Percentiles rank a stretch among this genome's conserved stretches.
Evolutionary conservation across 495 filamentous ascomycete genomes (phyloP).

Genomic region (Xylaria nigripes): DNA sequence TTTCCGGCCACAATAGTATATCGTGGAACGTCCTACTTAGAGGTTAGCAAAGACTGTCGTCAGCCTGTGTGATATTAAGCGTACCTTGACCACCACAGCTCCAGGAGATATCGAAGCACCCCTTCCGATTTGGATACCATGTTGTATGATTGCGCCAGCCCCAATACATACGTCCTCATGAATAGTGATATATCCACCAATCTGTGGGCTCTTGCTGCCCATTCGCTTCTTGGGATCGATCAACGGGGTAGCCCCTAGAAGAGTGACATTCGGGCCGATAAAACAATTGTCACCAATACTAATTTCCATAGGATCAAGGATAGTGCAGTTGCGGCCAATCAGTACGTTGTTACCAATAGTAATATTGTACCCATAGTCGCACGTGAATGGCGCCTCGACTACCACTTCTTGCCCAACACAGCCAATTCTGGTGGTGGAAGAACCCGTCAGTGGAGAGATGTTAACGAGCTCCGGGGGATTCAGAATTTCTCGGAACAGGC

Average conservation of each 20-base stretch:
- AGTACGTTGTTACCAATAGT: constrained; percentile 77
- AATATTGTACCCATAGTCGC: constrained; percentile 95
- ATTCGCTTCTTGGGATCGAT: constrained; percentile 68
- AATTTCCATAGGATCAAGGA: constrained; percentile 67
- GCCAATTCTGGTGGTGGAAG: constrained; percentile 46
- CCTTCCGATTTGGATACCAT: constrained; percentile 71
- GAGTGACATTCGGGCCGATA: constrained; percentile 80
- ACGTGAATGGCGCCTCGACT: constrained; percentile 85
- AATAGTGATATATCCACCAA: constrained; percentile 67
- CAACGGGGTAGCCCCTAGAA: constrained; percentile 68
- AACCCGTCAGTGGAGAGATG: constrained; percentile 38
- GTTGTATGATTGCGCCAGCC: constrained; percentile 73
- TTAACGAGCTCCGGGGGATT: constrained; percentile 43
- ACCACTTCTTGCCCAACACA: constrained; percentile 66
- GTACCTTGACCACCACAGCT: constrained; percentile 79
- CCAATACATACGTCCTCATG: constrained; percentile 85
- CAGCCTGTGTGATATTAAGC: constrained; percentile 11
- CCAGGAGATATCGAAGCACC: constrained; percentile 77
- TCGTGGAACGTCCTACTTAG: constrained; percentile 45
- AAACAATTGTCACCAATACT: constrained; percentile 73
- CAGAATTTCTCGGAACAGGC: constrained; percentile 68
- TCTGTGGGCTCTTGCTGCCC: constrained; percentile 63
- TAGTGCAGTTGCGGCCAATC: constrained; percentile 78
- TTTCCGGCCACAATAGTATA: constrained; percentile 57
- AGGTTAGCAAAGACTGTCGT: constrained; percentile 1